These are phyloP conservation scores for Roridomyces roridus DNA, from an alignment of 768 basidiomycete species.

Conservation along the genomic window DNA sequence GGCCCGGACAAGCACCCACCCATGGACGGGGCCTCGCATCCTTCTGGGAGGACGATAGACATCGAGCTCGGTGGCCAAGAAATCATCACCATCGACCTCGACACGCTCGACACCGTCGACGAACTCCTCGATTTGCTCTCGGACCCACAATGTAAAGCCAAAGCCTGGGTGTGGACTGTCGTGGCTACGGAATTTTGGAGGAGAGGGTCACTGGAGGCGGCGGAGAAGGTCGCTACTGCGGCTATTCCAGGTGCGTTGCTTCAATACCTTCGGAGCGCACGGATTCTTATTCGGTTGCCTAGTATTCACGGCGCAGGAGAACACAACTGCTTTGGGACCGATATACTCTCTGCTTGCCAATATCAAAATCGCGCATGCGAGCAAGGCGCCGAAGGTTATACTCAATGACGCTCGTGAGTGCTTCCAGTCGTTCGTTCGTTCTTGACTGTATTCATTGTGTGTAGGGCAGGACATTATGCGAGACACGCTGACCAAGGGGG, in stretches of 20 bases:
- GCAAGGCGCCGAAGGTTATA: conserved; percentile 83
- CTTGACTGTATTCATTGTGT: conserved; percentile 8
- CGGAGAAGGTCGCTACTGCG: conserved; percentile 74
- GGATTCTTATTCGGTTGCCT: conserved; percentile 19
- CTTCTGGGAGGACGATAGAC: conserved; percentile 63
- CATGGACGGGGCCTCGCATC: conserved; percentile 37
- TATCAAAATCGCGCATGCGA: conserved; percentile 79
- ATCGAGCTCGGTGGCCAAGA: conserved; percentile 86
- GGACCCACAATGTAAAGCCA: conserved; percentile 68
- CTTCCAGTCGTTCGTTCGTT: neutral
- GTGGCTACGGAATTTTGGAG: conserved; percentile 91
- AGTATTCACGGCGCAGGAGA: conserved; percentile 61
- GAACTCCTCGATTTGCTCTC: conserved; percentile 76
- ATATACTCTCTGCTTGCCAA: conserved; percentile 87
- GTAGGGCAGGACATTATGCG: conserved; percentile 71
- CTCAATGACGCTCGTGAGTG: conserved; percentile 76
- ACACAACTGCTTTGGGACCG: conserved; percentile 63
- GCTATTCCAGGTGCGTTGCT: conserved; percentile 67
- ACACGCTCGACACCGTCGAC: conserved; percentile 81
- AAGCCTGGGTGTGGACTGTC: conserved; percentile 75
- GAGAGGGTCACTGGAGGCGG: conserved; percentile 73
- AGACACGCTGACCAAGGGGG: conserved; percentile 67
- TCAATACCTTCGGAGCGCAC: neutral
- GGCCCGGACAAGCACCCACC: neutral
- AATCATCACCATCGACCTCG: conserved; percentile 88